Evolutionary conservation across 805 yeast species (phyloP).

Genomic region (Komagataella pastoris): DNA sequence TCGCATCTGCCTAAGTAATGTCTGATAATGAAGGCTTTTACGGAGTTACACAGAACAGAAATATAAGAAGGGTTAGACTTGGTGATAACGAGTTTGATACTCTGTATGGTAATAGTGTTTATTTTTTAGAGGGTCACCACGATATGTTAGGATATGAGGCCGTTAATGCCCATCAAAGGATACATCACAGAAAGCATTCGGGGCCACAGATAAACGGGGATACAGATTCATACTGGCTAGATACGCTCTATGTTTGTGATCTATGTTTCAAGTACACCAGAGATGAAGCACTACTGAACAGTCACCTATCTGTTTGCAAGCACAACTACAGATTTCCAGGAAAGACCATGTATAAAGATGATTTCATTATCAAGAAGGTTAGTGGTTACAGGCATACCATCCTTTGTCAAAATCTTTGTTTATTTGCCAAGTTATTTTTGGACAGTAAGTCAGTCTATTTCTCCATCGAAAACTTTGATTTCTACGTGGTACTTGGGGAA

Average conservation of each 20-base stretch:
- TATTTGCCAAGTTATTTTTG: slow-evolving; percentile 78
- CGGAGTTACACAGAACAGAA: slow-evolving; percentile 49
- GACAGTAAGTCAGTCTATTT: slow-evolving; percentile 85
- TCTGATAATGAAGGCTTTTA: slow-evolving; percentile 29
- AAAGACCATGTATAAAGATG: slow-evolving; percentile 44
- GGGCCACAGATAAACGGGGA: slow-evolving; percentile 7
- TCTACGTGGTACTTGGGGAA: slow-evolving; percentile 56
- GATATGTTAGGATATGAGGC: slow-evolving; percentile 30
- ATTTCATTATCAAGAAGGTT: slow-evolving; percentile 47
- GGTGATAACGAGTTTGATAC: slow-evolving; percentile 62
- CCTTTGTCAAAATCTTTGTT: slow-evolving; percentile 70
- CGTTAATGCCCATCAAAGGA: slow-evolving; percentile 8
- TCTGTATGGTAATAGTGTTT: slow-evolving; percentile 83
- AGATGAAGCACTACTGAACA: slow-evolving; percentile 23
- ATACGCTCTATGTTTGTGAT: slow-evolving; percentile 59
- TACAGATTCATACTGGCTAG: slow-evolving; percentile 34
- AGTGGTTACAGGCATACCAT: slow-evolving; percentile 51
- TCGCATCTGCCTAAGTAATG: background rate
- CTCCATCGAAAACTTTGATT: slow-evolving; percentile 66
- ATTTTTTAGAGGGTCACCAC: slow-evolving; percentile 37
- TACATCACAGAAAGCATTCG: background rate
- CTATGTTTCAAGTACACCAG: slow-evolving; percentile 75
- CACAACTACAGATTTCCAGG: slow-evolving; percentile 37
- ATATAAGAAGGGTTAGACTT: slow-evolving; percentile 50
- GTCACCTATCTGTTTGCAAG: slow-evolving; percentile 37